A percentile compares a stretch with the other conserved stretches of the same genome.
Conservation (phyloP, 371 early-diverging fungal species). For the Mortierella sp. region DNA sequence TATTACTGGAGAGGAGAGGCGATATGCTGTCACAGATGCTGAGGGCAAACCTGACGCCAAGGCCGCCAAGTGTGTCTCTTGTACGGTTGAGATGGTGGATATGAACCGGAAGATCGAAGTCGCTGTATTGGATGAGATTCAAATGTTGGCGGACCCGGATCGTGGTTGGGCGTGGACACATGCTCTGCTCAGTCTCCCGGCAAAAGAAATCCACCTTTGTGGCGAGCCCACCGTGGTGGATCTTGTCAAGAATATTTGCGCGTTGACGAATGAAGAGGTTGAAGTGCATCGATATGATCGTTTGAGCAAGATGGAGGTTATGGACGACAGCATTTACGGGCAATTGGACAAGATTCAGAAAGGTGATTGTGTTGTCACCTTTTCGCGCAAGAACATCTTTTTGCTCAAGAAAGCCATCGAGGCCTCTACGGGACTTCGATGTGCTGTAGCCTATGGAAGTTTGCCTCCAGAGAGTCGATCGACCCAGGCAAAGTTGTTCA, state of each 20-base stretch:
- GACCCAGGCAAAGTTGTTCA: constrained; percentile 92
- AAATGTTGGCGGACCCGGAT: constrained; percentile 89
- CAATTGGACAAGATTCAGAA: constrained; percentile 70
- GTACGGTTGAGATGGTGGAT: constrained; percentile 95
- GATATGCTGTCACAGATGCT: constrained; percentile 63
- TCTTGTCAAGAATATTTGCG: constrained; percentile 82
- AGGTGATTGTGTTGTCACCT: constrained; percentile 94
- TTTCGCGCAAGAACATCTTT: constrained; percentile 88
- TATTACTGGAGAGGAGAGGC: constrained; percentile 93
- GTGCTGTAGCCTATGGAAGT: constrained; percentile 95
- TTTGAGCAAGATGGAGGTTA: constrained; percentile 78
- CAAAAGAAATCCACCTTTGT: constrained; percentile 93
- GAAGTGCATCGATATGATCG: constrained; percentile 86
- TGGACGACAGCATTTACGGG: constrained; percentile 66
- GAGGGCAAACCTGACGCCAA: constrained; percentile 32
- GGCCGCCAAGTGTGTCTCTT: constrained; percentile 69
- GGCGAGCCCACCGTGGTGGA: constrained; percentile 93
- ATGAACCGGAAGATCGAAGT: constrained; percentile 77
- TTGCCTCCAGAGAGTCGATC: constrained; percentile 95
- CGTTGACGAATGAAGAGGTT: constrained; percentile 83
- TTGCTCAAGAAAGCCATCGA: constrained; percentile 84
- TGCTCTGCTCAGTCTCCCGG: constrained; percentile 87
- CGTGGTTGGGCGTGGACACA: constrained; percentile 98
- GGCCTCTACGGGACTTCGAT: constrained; percentile 75
- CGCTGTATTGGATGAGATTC: constrained; percentile 97